Evolutionary conservation across 2,329 filamentous ascomycete genomes (phyloP).

Genomic region (Orbilia oligospora): DNA sequence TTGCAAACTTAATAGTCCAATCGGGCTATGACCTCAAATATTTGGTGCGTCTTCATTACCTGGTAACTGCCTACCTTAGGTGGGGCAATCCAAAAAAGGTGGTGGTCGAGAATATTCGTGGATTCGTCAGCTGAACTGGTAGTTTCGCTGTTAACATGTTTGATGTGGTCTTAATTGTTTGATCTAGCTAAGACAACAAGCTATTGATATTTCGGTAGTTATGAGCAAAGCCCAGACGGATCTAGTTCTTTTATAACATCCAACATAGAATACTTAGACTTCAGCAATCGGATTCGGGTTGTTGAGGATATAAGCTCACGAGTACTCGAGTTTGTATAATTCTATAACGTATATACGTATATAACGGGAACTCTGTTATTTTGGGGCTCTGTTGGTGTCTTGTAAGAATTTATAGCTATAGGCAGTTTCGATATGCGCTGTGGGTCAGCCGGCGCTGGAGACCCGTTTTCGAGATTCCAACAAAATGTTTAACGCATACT

Average conservation of each 20-base stretch:
- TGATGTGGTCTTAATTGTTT: not conserved
- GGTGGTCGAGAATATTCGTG: conserved; percentile 32
- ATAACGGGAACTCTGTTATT: conserved; percentile 18
- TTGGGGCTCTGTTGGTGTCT: conserved; percentile 40
- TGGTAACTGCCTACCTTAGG: conserved; percentile 17
- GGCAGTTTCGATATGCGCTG: conserved; percentile 10
- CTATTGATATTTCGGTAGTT: too few species aligned
- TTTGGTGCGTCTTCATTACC: conserved; percentile 19
- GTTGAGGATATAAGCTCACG: conserved; percentile 6
- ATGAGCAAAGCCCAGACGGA: conserved; percentile 3
- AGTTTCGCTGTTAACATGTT: not conserved
- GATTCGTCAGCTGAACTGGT: not conserved
- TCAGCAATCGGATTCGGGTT: conserved; percentile 46
- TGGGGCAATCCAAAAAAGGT: conserved; percentile 12
- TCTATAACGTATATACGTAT: not conserved
- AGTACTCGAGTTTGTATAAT: conserved; percentile 27
- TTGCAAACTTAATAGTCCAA: conserved; percentile 21
- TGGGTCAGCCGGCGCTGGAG: not conserved
- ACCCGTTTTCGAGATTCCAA: not conserved
- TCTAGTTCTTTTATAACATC: conserved; percentile 10
- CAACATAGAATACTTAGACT: conserved; percentile 37
- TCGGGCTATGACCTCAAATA: not conserved
- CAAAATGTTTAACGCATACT: not conserved
- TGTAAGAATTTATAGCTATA: conserved; percentile 1
- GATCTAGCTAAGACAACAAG: conserved; percentile 17